phyloP scores from a whole-genome alignment of 139 green algal species.

The Micractinium conductrix region DNA sequence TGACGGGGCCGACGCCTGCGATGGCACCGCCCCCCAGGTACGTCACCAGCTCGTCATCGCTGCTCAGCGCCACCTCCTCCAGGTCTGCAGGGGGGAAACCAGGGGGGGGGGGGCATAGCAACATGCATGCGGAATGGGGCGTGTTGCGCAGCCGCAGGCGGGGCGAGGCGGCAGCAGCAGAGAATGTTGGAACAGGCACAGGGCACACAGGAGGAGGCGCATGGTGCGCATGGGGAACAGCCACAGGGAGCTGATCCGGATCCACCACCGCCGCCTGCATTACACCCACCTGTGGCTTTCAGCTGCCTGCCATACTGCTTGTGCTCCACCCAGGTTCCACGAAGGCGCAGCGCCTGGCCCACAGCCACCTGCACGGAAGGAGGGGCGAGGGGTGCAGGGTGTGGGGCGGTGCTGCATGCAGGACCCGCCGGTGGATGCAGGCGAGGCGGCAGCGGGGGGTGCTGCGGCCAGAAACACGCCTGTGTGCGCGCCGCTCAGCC shows the following conservation, averaged over 20 bases:
- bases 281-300: too few species aligned
- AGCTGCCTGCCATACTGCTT: conserved; percentile 53
- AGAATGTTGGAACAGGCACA: too few species aligned
- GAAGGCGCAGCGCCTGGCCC: conserved; percentile 45
- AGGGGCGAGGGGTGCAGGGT: neutral
- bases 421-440: neutral
- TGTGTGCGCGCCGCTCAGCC: neutral
- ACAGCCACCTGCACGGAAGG: conserved; percentile 11
- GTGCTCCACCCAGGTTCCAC: conserved; percentile 49
- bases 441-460: too few species aligned
- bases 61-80: conserved; percentile 12
- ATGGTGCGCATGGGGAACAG: too few species aligned
- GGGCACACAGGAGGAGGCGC: too few species aligned
- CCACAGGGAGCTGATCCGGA: too few species aligned
- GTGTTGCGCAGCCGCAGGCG: too few species aligned
- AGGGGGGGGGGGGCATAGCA: too few species aligned
- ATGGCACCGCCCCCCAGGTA: conserved; percentile 48
- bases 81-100: too few species aligned
- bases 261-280: too few species aligned
- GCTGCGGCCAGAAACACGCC: neutral
- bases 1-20: conserved; percentile 54
- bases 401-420: neutral
- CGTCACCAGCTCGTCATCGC: conserved; percentile 29
- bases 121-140: too few species aligned
- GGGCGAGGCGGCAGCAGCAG: too few species aligned